Evolutionary conservation across 176 grass and related monocot species (phyloP), one percentile per base, ranked within the genome.

Genomic region (Paspalum vaginatum): DNA sequence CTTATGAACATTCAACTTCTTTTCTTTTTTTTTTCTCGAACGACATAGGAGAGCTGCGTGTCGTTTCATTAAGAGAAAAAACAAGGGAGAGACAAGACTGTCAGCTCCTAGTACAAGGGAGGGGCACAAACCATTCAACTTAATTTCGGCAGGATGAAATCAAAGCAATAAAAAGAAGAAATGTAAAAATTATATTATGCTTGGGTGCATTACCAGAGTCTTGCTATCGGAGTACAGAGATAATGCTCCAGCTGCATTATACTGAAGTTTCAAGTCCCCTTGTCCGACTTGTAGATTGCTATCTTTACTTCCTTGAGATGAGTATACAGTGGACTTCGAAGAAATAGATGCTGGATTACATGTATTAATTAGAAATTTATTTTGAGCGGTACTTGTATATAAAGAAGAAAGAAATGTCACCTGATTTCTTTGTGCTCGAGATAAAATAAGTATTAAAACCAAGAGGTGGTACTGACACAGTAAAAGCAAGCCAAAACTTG

Each of bases 401-500:
- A 39, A 83, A 44, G 49, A 80, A 61, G 40, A 66, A 85, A 81
- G 17, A 64, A 7, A 14, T 83, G 46, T 61, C 26, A 98, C 95
- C 95, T 94, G 88, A 87, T 82, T 83, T 84, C 60, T 89, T 87
- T 27, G 60, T 53, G 54, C 68, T 94, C 75, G 89, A 90, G 14
- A 98, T 77, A 85, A 98, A 90, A 47, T 94, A 98, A 81, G 95
- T 98, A 63, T 79, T 87, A 18, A 98, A 98, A 87, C 95, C 92
- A 87, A 98, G 89, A 67, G 95, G 79, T 49, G 87, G 85, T 65
- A 89, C 61, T 57, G 92, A 94, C 65, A 87, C 95, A 26, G 89
- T 69, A 80, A 98, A 98, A 87, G 78, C 87, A 79, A 98, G 84
- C 95, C 95, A 98, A 94, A 85, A 98, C 84, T 94, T 94, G 48